These are phyloP conservation scores for Fraxinus greggii DNA, from an alignment of 305 asterid genomes.

Conservation along the genomic window DNA sequence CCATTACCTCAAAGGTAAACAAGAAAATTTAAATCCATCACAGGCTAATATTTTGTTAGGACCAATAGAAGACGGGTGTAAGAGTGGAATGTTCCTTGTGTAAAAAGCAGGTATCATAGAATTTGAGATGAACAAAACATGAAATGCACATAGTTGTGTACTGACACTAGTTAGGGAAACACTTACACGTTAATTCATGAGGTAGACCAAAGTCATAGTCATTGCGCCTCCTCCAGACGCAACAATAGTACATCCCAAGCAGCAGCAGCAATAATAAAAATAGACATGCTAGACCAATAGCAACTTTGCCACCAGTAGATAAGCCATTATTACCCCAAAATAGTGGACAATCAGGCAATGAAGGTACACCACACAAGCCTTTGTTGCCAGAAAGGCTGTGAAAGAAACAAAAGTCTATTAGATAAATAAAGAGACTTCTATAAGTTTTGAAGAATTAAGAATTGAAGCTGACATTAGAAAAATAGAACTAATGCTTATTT, in stretches of 20 bases:
- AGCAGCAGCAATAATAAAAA: slow-evolving; percentile 39
- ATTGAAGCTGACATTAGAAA: background rate
- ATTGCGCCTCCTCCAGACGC: slow-evolving; percentile 55
- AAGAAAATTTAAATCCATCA: background rate
- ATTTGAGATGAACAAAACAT: background rate
- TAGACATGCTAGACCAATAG: slow-evolving; percentile 55
- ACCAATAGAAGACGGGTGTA: background rate
- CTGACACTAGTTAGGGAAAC: background rate
- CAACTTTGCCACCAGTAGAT: slow-evolving; percentile 76
- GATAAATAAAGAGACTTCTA: slow-evolving; percentile 4
- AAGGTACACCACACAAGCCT: slow-evolving; percentile 86
- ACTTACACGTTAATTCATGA: slow-evolving; percentile 72
- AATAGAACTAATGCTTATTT: background rate
- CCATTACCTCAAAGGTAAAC: background rate
- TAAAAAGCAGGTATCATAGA: background rate
- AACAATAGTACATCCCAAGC: slow-evolving; percentile 42
- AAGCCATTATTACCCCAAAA: slow-evolving; percentile 86
- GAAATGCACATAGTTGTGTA: background rate
- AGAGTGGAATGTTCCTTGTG: background rate
- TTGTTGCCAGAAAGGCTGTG: slow-evolving; percentile 79
- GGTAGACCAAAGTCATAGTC: slow-evolving; percentile 91
- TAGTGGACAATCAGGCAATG: slow-evolving; percentile 71
- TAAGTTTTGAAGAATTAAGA: background rate
- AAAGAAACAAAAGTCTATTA: slow-evolving; percentile 19
- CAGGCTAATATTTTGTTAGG: background rate